A percentile compares a stretch with the other conserved stretches of the same genome.
Conservation (phyloP, 169 alveolate genomes). For the Plasmodium ovale region DNA sequence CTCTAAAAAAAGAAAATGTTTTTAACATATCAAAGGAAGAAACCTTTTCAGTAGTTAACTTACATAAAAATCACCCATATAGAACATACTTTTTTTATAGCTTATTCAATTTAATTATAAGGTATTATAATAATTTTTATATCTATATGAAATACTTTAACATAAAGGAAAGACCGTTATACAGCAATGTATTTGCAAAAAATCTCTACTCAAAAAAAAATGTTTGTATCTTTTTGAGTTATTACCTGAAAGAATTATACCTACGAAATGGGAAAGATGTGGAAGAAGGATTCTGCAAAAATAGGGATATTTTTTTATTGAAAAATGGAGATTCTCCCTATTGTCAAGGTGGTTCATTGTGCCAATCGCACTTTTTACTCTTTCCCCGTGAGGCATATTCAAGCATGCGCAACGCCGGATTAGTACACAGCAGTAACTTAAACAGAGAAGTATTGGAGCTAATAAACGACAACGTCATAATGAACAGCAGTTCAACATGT, state of each 20-base stretch:
- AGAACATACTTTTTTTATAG: slow-evolving; percentile 34
- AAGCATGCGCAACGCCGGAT: neutral
- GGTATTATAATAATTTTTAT: slow-evolving; percentile 38
- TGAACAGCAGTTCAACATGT: slow-evolving; percentile 11
- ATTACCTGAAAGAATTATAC: slow-evolving; percentile 30
- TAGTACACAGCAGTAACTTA: neutral
- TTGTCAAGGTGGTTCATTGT: no score
- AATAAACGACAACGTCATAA: neutral
- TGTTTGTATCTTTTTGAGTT: slow-evolving; percentile 38
- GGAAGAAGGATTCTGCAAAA: neutral
- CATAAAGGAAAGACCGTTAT: neutral
- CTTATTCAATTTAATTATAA: slow-evolving; percentile 48
- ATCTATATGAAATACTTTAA: slow-evolving; percentile 46
- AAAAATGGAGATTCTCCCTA: neutral
- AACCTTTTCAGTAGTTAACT: slow-evolving; percentile 30
- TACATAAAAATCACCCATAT: slow-evolving; percentile 29
- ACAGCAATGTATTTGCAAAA: neutral
- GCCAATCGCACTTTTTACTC: no score
- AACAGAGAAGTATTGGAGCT: neutral
- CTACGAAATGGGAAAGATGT: slow-evolving; percentile 8
- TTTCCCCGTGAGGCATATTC: no score
- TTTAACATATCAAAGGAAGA: slow-evolving; percentile 18
- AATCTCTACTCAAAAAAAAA: slow-evolving; percentile 32
- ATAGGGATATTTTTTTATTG: neutral
- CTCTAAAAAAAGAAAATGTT: slow-evolving; percentile 52